Evolutionary conservation across 129 eudicot genomes (phyloP).

Genomic region (Scalesia atractyloides): DNA sequence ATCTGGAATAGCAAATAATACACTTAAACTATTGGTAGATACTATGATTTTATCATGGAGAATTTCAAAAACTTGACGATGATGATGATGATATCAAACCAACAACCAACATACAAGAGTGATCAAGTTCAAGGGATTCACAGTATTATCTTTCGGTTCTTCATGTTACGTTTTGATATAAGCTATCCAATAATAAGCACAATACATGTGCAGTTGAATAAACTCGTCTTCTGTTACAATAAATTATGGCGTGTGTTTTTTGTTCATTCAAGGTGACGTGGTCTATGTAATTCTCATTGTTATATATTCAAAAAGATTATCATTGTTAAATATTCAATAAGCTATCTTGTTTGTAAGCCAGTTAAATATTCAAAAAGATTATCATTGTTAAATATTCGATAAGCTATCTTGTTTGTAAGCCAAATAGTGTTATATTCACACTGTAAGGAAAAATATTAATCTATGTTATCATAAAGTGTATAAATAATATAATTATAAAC

Average conservation of each 20-base stretch:
- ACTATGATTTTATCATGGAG: slow-evolving; percentile 28
- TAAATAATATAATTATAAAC: too few relatives aligned
- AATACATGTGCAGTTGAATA: slow-evolving; percentile 14
- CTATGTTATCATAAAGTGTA: too few relatives aligned
- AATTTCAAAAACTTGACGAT: background rate
- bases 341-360: too few relatives aligned
- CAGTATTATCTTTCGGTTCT: background rate
- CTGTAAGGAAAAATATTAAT: too few relatives aligned
- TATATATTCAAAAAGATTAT: too few relatives aligned
- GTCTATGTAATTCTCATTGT: too few relatives aligned
- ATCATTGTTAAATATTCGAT: too few relatives aligned
- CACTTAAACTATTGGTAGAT: slow-evolving; percentile 26
- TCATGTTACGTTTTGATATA: background rate
- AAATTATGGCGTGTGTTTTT: background rate
- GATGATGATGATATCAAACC: slow-evolving; percentile 4
- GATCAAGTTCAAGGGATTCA: background rate
- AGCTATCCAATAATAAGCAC: slow-evolving; percentile 10
- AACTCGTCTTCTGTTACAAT: background rate
- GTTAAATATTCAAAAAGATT: too few relatives aligned
- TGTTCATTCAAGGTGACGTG: too few relatives aligned
- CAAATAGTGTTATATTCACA: too few relatives aligned
- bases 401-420: too few relatives aligned
- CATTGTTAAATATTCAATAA: too few relatives aligned
- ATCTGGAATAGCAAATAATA: slow-evolving; percentile 25
- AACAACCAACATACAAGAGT: slow-evolving; percentile 13